A percentile compares a stretch with the other conserved stretches of the same genome.
phyloP scores from a whole-genome alignment of 1,284 basidiomycete genomes.

The Mrakiaceae sp. region DNA sequence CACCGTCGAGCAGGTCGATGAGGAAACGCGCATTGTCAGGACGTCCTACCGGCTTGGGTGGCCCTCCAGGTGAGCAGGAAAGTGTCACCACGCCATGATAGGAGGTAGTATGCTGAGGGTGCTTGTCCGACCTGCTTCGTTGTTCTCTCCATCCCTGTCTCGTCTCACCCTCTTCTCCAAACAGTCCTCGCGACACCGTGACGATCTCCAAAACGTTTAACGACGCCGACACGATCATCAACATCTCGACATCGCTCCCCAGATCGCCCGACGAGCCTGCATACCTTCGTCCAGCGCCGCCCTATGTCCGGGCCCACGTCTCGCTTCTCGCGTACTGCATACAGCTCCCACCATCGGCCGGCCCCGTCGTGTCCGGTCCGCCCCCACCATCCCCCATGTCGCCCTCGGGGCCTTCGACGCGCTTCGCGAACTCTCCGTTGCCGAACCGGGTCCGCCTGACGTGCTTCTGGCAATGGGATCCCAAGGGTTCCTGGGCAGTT shows the following conservation, averaged over 20 bases:
- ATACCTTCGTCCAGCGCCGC: slow-evolving; percentile 85
- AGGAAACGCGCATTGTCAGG: slow-evolving; percentile 69
- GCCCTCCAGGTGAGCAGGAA: slow-evolving; percentile 71
- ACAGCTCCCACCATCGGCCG: slow-evolving; percentile 38
- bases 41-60: slow-evolving; percentile 88
- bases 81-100: slow-evolving; percentile 16
- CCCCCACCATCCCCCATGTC: not conserved
- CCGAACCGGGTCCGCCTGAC: slow-evolving; percentile 55
- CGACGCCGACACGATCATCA: slow-evolving; percentile 71
- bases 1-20: slow-evolving; percentile 75
- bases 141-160: slow-evolving; percentile 22
- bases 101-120: not conserved
- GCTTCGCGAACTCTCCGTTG: slow-evolving; percentile 32
- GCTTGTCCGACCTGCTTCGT: slow-evolving; percentile 20
- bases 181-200: slow-evolving; percentile 79
- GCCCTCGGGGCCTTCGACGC: not conserved
- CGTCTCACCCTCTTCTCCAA: slow-evolving; percentile 26
- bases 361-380: no score
- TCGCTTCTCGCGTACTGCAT: slow-evolving; percentile 86
- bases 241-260: slow-evolving; percentile 90
- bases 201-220: slow-evolving; percentile 77
- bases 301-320: slow-evolving; percentile 85
- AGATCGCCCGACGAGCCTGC: slow-evolving; percentile 83
- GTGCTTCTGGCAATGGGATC: slow-evolving; percentile 91
- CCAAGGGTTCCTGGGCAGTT: slow-evolving; percentile 77